Base-by-base conservation (phyloP, 176 grass and related monocot genomes). In the Rhynchospora tenuis region DNA sequence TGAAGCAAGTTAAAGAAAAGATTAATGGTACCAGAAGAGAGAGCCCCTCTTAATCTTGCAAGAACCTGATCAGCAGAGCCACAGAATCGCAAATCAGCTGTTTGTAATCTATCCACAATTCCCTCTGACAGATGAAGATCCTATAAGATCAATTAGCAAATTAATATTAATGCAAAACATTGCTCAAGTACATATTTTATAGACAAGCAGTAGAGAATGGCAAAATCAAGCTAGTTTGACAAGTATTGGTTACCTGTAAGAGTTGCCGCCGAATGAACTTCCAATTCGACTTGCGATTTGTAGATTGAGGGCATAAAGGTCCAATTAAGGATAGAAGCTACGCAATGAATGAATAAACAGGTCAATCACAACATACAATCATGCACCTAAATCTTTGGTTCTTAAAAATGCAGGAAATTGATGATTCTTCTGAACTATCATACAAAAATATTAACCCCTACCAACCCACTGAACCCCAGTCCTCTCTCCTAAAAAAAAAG, bases 61-160 rank as follows among this genome's bases (percentile, higher is more conserved):
- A 98, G 90, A 85, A 88, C 92, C 65, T 88, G 77, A 87, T 94
- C 92, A 74, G 92, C 85, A 82, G 90, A 86, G 69, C 95, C 92
- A 87, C 90, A 98, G 91, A 98, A 94, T 13, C 95, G 75, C 73
- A 91, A 85, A 89, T 98, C 95, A 85, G 95, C 92, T 91, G 84
- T 92, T 85, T 87, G 95, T 54, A 98, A 85, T 90, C 89, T 94
- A 50, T 98, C 90, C 73, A 98, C 92, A 87, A 98, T 87, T 90
- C 90, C 87, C 88, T 93, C 95, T 86, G 90, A 93, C 84, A 98
- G 90, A 72, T 86, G 65, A 86, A 98, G 90, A 83, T 93, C 95
- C 95, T 94, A 69, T 24, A 59, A 11, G 59, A 84, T 19, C 74
- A 19, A 85, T 88, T 81, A 8, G 42, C 27, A 82, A 59, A 20